A percentile compares a stretch with the other conserved stretches of the same genome.
These are phyloP conservation scores for Pseudocercospora crystallina DNA, from an alignment of 2,329 filamentous ascomycete species.

Conservation along the genomic window DNA sequence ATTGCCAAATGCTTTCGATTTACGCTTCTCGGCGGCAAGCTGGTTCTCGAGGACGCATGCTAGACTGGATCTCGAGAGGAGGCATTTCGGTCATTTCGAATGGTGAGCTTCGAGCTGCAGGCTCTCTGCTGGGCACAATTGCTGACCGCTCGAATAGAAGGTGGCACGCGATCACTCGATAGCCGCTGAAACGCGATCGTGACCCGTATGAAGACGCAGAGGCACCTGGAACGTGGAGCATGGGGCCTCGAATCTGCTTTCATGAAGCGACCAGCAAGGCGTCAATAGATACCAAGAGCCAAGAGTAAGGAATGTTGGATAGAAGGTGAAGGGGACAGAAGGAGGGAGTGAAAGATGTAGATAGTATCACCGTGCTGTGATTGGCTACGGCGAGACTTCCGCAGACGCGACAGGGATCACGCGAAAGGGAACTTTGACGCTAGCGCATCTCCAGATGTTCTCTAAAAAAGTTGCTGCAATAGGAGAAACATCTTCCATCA, in stretches of 20 bases:
- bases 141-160: background rate
- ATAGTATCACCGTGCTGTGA: too few relatives aligned
- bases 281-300: too few relatives aligned
- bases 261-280: too few relatives aligned
- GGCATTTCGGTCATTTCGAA: background rate
- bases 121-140: background rate
- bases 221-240: too few relatives aligned
- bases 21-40: background rate
- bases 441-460: background rate
- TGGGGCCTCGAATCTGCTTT: too few relatives aligned
- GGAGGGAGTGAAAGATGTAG: too few relatives aligned
- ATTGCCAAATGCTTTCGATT: conserved; percentile 8
- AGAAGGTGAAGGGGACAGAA: too few relatives aligned
- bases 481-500: conserved; percentile 9
- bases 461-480: conserved; percentile 11
- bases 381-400: too few relatives aligned
- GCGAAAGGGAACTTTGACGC: background rate
- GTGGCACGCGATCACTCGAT: background rate
- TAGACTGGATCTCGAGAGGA: background rate
- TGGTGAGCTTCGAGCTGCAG: too few relatives aligned
- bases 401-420: too few relatives aligned
- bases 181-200: background rate
- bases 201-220: too few relatives aligned
- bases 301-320: too few relatives aligned
- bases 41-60: background rate